Base-by-base conservation (phyloP, 2,329 filamentous ascomycete species). In the Incumbomyces lentus region DNA sequence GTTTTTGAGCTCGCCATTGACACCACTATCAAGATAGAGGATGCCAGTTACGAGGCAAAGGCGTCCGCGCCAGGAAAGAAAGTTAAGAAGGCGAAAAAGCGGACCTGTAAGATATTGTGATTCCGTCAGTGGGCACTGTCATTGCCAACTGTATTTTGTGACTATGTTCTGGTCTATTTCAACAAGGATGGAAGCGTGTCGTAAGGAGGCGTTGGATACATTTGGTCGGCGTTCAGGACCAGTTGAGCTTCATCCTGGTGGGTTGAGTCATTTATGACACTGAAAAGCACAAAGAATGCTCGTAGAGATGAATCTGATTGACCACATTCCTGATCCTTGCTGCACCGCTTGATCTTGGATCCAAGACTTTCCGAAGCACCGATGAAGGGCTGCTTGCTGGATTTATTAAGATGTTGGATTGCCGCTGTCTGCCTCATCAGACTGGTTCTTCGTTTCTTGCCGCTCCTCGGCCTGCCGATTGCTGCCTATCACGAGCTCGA, bases 1-100 rank as follows among this genome's bases (percentile, higher is more conserved):
- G 92, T 96, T 62, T 98, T 98, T 67, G 84, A 93, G 65, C 75
- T 80, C 52, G 92, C 92, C 47, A 89, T 98, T 62, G 79, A 89
- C 60, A 90, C 85, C 43, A 88, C 92, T 29, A 86, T 98, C 22
- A 80, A 83, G 55, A 86, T 88, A 59, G 86, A 88, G 59, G 81
- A 80, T 63, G 81, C 78, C 46, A 62, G 58, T 40, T 62, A 62
- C 55, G 60, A 64, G 53, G 63, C 62, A 29, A 59, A 61, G 34
- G 60, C 60, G 42, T 56, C 61, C 38, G 58, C 48, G 49, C 59
- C 47, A 35, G 59, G 52, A 8, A 51, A 56, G 36, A 56, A 55
- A 42, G 52, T 53, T 12, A 74, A 73, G 69, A 86, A 81, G 74
- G 82, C 82, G 72, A 92, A 86, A 80, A 88, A 85, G 77, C 81